Conservation (phyloP, 805 yeast species). For the Candida michaelii region DNA sequence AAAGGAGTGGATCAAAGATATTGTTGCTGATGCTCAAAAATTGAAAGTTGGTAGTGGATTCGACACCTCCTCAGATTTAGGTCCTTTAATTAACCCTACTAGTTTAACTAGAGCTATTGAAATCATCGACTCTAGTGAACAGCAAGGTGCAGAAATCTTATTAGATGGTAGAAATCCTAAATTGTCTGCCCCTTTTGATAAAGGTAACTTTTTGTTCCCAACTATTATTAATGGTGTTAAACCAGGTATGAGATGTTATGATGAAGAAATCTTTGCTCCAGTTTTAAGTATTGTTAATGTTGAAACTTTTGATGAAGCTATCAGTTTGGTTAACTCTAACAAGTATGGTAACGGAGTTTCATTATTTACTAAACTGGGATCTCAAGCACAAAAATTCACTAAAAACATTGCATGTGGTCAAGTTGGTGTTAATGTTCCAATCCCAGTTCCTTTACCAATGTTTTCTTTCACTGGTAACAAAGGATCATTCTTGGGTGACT, state of each 20-base stretch:
- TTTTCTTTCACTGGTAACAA: slow-evolving; percentile 77
- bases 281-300: slow-evolving; percentile 62
- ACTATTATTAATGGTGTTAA: slow-evolving; percentile 61
- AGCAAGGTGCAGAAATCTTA: slow-evolving; percentile 59
- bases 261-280: slow-evolving; percentile 77
- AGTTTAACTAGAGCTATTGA: slow-evolving; percentile 54
- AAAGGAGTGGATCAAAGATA: slow-evolving; percentile 60
- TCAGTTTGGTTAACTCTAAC: slow-evolving; percentile 57
- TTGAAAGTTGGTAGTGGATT: slow-evolving; percentile 69
- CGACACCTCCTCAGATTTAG: slow-evolving; percentile 59
- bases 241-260: slow-evolving; percentile 71
- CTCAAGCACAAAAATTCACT: slow-evolving; percentile 69
- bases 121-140: slow-evolving; percentile 55
- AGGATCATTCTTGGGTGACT: slow-evolving; percentile 74
- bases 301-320: slow-evolving; percentile 68
- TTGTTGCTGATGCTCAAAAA: slow-evolving; percentile 54
- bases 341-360: slow-evolving; percentile 72
- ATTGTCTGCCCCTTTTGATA: slow-evolving; percentile 29
- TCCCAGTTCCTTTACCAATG: slow-evolving; percentile 81
- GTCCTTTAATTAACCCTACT: slow-evolving; percentile 69
- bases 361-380: slow-evolving; percentile 67
- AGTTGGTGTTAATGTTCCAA: slow-evolving; percentile 76
- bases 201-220: slow-evolving; percentile 74
- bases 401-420: slow-evolving; percentile 71
- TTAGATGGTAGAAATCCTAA: slow-evolving; percentile 62